These are phyloP conservation scores for Crithidia bombi DNA, from an alignment of 208 protist species.

Conservation along the genomic window DNA sequence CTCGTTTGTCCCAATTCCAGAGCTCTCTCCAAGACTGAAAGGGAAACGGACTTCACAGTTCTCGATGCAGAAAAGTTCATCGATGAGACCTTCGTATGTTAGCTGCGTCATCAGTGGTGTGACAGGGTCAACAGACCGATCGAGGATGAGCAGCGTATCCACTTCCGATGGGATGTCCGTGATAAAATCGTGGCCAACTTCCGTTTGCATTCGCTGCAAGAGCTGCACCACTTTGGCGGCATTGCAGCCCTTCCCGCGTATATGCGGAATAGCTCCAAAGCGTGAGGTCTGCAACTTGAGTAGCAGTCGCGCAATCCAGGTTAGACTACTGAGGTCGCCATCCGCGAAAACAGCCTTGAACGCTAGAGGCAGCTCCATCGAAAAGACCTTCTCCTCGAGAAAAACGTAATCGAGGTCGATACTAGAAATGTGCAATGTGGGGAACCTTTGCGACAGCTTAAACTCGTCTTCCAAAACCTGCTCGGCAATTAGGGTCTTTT, in stretches of 20 bases:
- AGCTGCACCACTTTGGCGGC: conserved; percentile 70
- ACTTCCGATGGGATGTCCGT: conserved; percentile 50
- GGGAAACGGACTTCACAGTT: conserved; percentile 63
- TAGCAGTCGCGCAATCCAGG: conserved; percentile 75
- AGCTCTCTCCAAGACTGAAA: conserved; percentile 69
- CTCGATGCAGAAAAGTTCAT: conserved; percentile 82
- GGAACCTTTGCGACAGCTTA: conserved; percentile 62
- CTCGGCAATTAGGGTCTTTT: conserved; percentile 75
- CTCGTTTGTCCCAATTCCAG: conserved; percentile 28
- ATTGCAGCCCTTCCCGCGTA: conserved; percentile 65
- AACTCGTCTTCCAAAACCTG: conserved; percentile 78
- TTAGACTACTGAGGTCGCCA: conserved; percentile 68
- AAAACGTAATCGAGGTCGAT: conserved; percentile 85
- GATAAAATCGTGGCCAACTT: conserved; percentile 70
- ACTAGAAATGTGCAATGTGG: conserved; percentile 51
- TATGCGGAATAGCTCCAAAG: conserved; percentile 61
- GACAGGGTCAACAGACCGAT: conserved; percentile 79
- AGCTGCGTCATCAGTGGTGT: conserved; percentile 89
- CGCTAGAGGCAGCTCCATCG: conserved; percentile 67
- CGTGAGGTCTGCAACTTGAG: conserved; percentile 85
- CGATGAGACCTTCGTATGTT: conserved; percentile 92
- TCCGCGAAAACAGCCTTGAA: conserved; percentile 81
- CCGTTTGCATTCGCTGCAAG: conserved; percentile 69
- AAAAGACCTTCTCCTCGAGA: conserved; percentile 73
- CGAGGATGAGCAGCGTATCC: conserved; percentile 80